Base-by-base conservation (phyloP, 352 stramenopile genomes). In the Phytophthora vignae region DNA sequence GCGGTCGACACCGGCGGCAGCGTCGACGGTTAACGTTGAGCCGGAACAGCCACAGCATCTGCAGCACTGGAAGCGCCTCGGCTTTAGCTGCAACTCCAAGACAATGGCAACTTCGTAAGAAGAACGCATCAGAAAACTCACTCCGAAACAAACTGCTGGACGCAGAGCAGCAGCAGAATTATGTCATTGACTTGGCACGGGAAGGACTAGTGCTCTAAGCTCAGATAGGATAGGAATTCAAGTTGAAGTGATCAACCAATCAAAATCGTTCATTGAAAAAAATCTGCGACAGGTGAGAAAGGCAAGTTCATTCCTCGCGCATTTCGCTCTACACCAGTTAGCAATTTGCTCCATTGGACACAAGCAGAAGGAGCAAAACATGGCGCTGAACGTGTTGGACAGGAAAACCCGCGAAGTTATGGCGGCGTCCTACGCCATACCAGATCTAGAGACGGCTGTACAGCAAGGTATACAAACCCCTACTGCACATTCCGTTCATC, bases 381-480 rank as follows among this genome's bases (percentile, higher is more conserved):
- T 77, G 59, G 59, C 15, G 27, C 48, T 90, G 55, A 64, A 73
- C 29, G 53, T 60, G 9, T 33, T 90, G 59, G 74, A 83, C 50
- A 60, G 63, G 17, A 73, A 67, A 53, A 88, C 80, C 8, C 74
- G 75, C 14, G 79, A 83, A 22, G 48, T 90, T 12, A 60, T 94
- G 29, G 76, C 67, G 11, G 88, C 87, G 8, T 84, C 88, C 29
- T 90, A 93, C 55, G 71, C 77, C 11, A 42, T 96, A 38, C 85
- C 88, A 40, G 69, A 82, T 55, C 68, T 96, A 10, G 73, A 82
- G 25, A 73, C 78, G 8, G 88, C 87, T 7, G 63, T 96, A 25
- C 78, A 90, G 31, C 84, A 94, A 90, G 84, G 88, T 93, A 33
- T 36, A 25, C 22, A 25, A 2, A 25, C 22, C 22, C 22, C 22